Evolutionary conservation across 352 stramenopile genomes (phyloP), one percentile per base, ranked within the genome.

Genomic region (Albugo laibachii): DNA sequence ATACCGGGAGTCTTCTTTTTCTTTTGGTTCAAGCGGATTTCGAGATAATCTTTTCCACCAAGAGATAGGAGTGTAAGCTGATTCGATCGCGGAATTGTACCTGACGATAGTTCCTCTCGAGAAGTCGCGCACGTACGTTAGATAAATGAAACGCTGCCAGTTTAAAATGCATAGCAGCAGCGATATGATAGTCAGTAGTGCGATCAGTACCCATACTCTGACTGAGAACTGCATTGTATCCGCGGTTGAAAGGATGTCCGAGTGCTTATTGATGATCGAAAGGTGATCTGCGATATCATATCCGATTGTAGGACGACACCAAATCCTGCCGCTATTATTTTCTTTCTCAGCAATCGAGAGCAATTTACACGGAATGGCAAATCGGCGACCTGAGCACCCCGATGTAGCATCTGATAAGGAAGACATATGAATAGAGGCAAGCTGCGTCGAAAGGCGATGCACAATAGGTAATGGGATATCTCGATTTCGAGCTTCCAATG

Each of bases 401-500:
- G 16, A 51, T 14, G 47, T 15, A 18, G 38, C 34, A 38, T 57
- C 24, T 31, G 24, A 8, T 31, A 31, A 3, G 8, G 24, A 31
- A 31, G 55, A 44, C 60, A 63, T 15, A 45, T 75, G 49, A 35
- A 77, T 75, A 5, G 57, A 59, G 44, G 60, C 70, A 20, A 48
- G 58, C n/a, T 53, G 35, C 13, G 66, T 53, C 1, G 56, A 61
- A 41, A 71, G 45, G 12, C 59, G 61, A 15, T 47, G 53, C 18
- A 71, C 48, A 1, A 31, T 59, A 5, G 65, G 65, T 18, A 52
- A 35, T 6, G 65, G 65, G 31, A 77, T 52, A 24, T 77, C 59
- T 5, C 51, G 55, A 41, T 80, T 77, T 13, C 55, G 58, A 18
- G 47, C 43, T 45, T 80, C 67, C 65, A 80, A 0, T 56, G 34